phyloP scores from a whole-genome alignment of 2,329 filamentous ascomycete species.

The Diplocarpon mali region DNA sequence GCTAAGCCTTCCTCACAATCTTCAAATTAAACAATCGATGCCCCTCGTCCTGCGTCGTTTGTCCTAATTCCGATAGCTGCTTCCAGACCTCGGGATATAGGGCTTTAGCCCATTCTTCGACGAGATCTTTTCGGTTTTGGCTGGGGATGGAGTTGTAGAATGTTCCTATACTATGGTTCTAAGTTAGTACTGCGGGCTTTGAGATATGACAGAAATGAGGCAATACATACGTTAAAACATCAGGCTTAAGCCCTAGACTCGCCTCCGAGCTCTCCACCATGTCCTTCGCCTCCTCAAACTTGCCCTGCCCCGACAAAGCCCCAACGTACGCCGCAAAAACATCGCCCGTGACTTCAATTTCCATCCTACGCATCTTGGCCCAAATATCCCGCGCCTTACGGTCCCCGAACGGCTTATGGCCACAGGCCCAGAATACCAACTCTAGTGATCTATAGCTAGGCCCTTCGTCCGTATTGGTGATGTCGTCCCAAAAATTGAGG shows the following conservation, averaged over 20 bases:
- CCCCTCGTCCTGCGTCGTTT: slow-evolving; percentile 20
- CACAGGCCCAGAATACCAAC: slow-evolving; percentile 71
- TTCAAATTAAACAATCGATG: slow-evolving; percentile 22
- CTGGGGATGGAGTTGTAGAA: slow-evolving; percentile 65
- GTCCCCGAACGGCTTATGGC: slow-evolving; percentile 47
- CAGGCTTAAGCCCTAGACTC: slow-evolving; percentile 56
- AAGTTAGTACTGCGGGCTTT: slow-evolving; percentile 3
- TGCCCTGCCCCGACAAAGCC: slow-evolving; percentile 62
- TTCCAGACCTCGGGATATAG: slow-evolving; percentile 60
- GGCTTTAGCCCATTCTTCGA: slow-evolving; percentile 63
- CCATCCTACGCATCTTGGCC: slow-evolving; percentile 59
- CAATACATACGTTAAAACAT: slow-evolving; percentile 55
- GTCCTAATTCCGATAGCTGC: slow-evolving; percentile 35
- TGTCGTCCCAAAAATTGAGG: slow-evolving; percentile 72
- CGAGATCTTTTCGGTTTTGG: slow-evolving; percentile 52
- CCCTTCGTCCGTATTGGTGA: slow-evolving; percentile 74
- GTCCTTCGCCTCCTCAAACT: slow-evolving; percentile 55
- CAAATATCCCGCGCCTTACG: slow-evolving; percentile 56
- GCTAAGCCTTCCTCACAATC: slow-evolving; percentile 17
- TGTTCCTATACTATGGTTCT: slow-evolving; percentile 49
- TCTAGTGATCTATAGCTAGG: slow-evolving; percentile 72
- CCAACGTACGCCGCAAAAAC: slow-evolving; percentile 71
- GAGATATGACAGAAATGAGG: neutral
- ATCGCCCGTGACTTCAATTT: slow-evolving; percentile 62
- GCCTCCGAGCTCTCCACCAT: slow-evolving; percentile 56